Conservation (phyloP, 306 rosid genomes). For the Lathyrus tuberosus region DNA sequence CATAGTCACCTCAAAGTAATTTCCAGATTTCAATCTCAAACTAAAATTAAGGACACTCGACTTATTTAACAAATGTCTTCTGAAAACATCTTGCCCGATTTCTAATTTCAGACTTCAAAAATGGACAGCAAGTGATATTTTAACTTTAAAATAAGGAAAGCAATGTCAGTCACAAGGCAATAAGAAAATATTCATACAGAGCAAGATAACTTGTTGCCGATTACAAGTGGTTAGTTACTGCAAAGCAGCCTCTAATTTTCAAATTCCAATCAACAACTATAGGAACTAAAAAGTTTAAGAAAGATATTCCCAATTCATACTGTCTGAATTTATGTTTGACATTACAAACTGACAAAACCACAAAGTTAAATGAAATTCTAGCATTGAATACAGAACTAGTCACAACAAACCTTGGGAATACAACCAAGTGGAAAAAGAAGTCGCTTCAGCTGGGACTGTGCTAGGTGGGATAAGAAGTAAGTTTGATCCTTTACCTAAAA, state of each 20-base stretch:
- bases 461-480: constrained; percentile 88
- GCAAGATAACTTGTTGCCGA: not conserved
- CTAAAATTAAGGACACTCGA: not conserved
- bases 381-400: constrained; percentile 27
- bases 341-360: constrained; percentile 26
- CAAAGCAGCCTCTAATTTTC: constrained; percentile 16
- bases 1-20: constrained; percentile 3
- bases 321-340: not conserved
- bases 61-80: constrained; percentile 12
- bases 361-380: constrained; percentile 17
- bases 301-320: constrained; percentile 15
- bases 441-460: constrained; percentile 80
- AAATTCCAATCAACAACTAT: constrained; percentile 23
- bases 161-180: not conserved
- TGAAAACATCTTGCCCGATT: constrained; percentile 3
- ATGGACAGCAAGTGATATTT: constrained; percentile 1
- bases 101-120: constrained; percentile 10
- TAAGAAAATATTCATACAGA: not conserved
- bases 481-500: constrained; percentile 95
- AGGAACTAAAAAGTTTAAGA: not conserved
- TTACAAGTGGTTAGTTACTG: constrained; percentile 12
- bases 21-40: constrained; percentile 16
- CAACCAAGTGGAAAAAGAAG: constrained; percentile 85
- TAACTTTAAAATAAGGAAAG: constrained; percentile 1
- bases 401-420: constrained; percentile 77